Evolutionary conservation across 495 filamentous ascomycete species (phyloP).

Genomic region (Penicillium pulvis): DNA sequence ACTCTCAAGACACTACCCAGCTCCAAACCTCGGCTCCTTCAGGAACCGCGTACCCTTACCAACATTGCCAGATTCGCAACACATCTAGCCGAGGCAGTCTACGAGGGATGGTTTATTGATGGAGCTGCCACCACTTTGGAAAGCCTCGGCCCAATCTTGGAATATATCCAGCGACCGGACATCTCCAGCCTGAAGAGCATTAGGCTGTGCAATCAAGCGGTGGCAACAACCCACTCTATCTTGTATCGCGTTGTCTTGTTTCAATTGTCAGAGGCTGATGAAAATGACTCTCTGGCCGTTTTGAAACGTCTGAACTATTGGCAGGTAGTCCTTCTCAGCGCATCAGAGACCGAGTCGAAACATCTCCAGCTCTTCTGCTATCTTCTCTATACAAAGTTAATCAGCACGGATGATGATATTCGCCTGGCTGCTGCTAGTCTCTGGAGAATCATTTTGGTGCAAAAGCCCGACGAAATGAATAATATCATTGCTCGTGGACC

Average conservation of each 20-base stretch:
- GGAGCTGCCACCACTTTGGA: constrained; percentile 77
- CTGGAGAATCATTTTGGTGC: constrained; percentile 88
- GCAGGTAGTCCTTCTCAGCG: constrained; percentile 86
- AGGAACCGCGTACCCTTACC: constrained; percentile 78
- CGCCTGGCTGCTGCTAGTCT: constrained; percentile 79
- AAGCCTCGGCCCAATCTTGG: constrained; percentile 79
- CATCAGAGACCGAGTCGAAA: constrained; percentile 71
- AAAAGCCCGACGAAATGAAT: constrained; percentile 84
- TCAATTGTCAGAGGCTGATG: constrained; percentile 79
- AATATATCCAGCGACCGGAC: constrained; percentile 87
- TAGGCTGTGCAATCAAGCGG: constrained; percentile 79
- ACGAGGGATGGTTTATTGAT: constrained; percentile 93
- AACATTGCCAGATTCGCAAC: constrained; percentile 79
- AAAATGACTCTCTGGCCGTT: constrained; percentile 63
- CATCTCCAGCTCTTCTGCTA: constrained; percentile 86
- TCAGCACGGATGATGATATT: constrained; percentile 62
- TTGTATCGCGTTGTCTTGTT: constrained; percentile 79
- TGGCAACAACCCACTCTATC: constrained; percentile 69
- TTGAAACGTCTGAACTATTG: constrained; percentile 89
- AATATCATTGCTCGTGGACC: constrained; percentile 70
- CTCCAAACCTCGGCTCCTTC: constrained; percentile 69
- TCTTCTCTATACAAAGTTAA: constrained; percentile 80
- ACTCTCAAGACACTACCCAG: constrained; percentile 69
- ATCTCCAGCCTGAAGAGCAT: constrained; percentile 79
- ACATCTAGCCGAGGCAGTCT: constrained; percentile 85